These are phyloP conservation scores for Termitomyces sp. DNA, from an alignment of 768 basidiomycete species.

Conservation along the genomic window DNA sequence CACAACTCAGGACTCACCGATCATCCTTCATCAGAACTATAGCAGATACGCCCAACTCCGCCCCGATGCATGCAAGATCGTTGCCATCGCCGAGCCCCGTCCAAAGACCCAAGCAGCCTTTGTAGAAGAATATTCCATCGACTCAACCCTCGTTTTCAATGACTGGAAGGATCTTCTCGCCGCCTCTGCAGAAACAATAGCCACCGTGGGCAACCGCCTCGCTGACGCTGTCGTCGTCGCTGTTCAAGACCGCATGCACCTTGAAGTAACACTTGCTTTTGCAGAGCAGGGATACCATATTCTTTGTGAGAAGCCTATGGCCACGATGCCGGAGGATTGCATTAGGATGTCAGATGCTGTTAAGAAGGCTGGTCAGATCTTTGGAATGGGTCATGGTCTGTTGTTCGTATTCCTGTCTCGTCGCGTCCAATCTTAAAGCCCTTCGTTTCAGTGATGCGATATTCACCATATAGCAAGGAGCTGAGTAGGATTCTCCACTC, in stretches of 20 bases:
- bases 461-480: slow-evolving; percentile 78
- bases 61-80: slow-evolving; percentile 69
- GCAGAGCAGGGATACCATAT: slow-evolving; percentile 83
- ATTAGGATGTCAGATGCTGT: slow-evolving; percentile 72
- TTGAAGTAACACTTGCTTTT: slow-evolving; percentile 70
- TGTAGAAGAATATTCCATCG: slow-evolving; percentile 53
- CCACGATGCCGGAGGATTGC: slow-evolving; percentile 69
- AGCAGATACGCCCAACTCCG: slow-evolving; percentile 54
- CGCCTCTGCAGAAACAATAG: slow-evolving; percentile 65
- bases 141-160: slow-evolving; percentile 65
- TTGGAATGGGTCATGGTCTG: slow-evolving; percentile 85
- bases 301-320: slow-evolving; percentile 93
- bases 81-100: slow-evolving; percentile 84
- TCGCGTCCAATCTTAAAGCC: neutral
- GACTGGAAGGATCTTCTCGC: slow-evolving; percentile 69
- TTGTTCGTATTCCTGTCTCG: slow-evolving; percentile 1
- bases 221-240: slow-evolving; percentile 82
- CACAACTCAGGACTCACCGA: too few relatives aligned
- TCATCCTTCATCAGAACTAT: slow-evolving; percentile 45
- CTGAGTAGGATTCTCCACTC: slow-evolving; percentile 70
- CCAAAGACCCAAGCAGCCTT: slow-evolving; percentile 59
- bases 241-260: slow-evolving; percentile 79
- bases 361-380: slow-evolving; percentile 66
- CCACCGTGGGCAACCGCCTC: slow-evolving; percentile 61
- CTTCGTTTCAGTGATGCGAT: slow-evolving; percentile 63